phyloP scores from a whole-genome alignment of 805 yeast species.

The Candida pseudofarinosa region DNA sequence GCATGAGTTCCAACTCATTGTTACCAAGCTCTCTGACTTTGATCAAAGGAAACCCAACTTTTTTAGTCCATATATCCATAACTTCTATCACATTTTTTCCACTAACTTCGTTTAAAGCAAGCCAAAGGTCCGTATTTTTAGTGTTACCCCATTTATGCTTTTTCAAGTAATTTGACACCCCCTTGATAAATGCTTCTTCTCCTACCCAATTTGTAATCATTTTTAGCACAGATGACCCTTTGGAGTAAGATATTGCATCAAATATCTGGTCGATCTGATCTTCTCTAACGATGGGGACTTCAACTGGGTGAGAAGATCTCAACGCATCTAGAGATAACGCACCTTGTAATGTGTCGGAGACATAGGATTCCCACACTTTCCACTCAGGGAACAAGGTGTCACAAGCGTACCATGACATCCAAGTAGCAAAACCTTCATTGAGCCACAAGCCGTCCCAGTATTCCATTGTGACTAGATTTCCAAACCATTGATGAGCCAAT shows the following conservation, averaged over 20 bases:
- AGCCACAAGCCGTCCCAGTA: constrained; percentile 92
- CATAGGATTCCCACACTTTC: constrained; percentile 85
- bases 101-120: constrained; percentile 60
- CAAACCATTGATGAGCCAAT: constrained; percentile 91
- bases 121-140: constrained; percentile 73
- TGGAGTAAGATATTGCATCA: constrained; percentile 78
- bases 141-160: constrained; percentile 78
- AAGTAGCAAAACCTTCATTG: constrained; percentile 86
- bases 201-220: constrained; percentile 81
- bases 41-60: constrained; percentile 74
- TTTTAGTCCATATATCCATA: constrained; percentile 79
- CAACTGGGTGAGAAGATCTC: constrained; percentile 82
- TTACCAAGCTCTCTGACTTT: constrained; percentile 56
- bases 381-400: constrained; percentile 75
- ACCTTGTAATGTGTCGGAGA: constrained; percentile 68
- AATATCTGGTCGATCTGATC: constrained; percentile 81
- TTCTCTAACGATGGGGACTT: constrained; percentile 74
- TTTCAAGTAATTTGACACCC: constrained; percentile 73
- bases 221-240: constrained; percentile 74
- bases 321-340: constrained; percentile 75
- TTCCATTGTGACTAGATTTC: constrained; percentile 86
- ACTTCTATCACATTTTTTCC: constrained; percentile 69
- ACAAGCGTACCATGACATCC: constrained; percentile 87
- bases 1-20: constrained; percentile 52
- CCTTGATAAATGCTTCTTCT: constrained; percentile 69